A percentile compares a stretch with the other conserved stretches of the same genome.
Conservation (phyloP, 108 stramenopile genomes). For the Skeletonema potamos region DNA sequence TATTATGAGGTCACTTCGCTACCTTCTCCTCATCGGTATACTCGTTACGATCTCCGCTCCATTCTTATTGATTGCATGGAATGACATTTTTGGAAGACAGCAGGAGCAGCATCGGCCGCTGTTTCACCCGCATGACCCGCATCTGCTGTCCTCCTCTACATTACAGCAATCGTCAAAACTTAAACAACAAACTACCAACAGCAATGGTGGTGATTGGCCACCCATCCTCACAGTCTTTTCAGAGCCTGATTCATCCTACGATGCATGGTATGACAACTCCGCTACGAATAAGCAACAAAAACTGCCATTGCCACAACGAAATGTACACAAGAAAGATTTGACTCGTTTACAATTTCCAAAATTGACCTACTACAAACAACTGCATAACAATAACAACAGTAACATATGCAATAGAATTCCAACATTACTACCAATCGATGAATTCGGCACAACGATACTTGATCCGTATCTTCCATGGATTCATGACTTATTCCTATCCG, state of each 20-base stretch:
- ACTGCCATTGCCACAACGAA: constrained; percentile 28
- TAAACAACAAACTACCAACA: neutral
- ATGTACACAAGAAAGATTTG: constrained; percentile 13
- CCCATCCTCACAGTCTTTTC: constrained; percentile 35
- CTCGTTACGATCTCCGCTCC: constrained; percentile 17
- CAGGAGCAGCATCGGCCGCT: neutral
- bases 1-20: neutral
- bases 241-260: constrained; percentile 27
- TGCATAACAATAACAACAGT: neutral
- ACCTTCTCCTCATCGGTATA: constrained; percentile 19
- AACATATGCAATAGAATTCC: constrained; percentile 29
- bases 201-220: constrained; percentile 20
- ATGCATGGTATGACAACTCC: constrained; percentile 36
- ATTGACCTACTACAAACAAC: constrained; percentile 8
- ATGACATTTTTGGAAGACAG: constrained; percentile 4
- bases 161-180: neutral
- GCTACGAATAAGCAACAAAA: constrained; percentile 6
- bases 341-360: constrained; percentile 21
- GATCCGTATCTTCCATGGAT: constrained; percentile 77
- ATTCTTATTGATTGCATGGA: constrained; percentile 16
- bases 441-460: constrained; percentile 43
- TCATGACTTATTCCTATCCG: constrained; percentile 57
- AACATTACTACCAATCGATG: constrained; percentile 55
- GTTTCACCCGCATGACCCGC: neutral
- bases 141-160: neutral